A percentile compares a stretch with the other conserved stretches of the same genome.
These are phyloP conservation scores for Chaetomium cochliodes DNA, from an alignment of 495 filamentous ascomycete species.

Conservation along the genomic window DNA sequence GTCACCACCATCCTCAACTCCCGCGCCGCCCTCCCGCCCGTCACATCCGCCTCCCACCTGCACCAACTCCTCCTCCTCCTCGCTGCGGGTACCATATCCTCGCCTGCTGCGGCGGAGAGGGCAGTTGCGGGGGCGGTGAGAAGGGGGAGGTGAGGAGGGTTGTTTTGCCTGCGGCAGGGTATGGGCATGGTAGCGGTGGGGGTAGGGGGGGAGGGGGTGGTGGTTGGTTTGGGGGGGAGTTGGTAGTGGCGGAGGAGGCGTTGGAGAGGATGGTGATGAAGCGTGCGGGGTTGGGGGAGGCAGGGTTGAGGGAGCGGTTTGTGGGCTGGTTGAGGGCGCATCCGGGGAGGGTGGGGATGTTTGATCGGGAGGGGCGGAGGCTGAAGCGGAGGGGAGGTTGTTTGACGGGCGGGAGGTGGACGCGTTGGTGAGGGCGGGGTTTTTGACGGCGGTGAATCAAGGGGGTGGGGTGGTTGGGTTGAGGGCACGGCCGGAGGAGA, in stretches of 20 bases:
- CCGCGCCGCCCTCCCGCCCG: conserved; percentile 62
- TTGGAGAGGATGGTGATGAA: conserved; percentile 57
- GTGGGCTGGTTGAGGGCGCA: conserved; percentile 53
- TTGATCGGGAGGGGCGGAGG: conserved; percentile 6
- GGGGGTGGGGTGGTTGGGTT: conserved; percentile 34
- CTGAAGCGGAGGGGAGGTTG: conserved; percentile 39
- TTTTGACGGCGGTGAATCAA: conserved; percentile 59
- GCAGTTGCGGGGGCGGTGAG: conserved; percentile 66
- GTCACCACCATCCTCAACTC: conserved; percentile 70
- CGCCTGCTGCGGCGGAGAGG: conserved; percentile 58
- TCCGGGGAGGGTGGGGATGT: conserved; percentile 53
- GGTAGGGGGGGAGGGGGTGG: conserved; percentile 58
- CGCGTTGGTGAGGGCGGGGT: conserved; percentile 64
- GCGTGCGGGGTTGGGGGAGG: not conserved
- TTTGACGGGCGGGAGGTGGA: conserved; percentile 51
- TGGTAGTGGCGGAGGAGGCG: conserved; percentile 60
- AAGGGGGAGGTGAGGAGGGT: conserved; percentile 63
- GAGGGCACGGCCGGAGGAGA: conserved; percentile 54
- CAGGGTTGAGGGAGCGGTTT: conserved; percentile 44
- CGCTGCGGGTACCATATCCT: conserved; percentile 65
- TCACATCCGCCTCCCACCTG: conserved; percentile 70
- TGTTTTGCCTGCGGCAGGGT: conserved; percentile 49
- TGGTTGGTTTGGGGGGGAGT: conserved; percentile 54
- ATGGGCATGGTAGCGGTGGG: too few species aligned
- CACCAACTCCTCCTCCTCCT: conserved; percentile 60